phyloP scores from a whole-genome alignment of 2,329 filamentous ascomycete genomes.

The Apiospora marii region DNA sequence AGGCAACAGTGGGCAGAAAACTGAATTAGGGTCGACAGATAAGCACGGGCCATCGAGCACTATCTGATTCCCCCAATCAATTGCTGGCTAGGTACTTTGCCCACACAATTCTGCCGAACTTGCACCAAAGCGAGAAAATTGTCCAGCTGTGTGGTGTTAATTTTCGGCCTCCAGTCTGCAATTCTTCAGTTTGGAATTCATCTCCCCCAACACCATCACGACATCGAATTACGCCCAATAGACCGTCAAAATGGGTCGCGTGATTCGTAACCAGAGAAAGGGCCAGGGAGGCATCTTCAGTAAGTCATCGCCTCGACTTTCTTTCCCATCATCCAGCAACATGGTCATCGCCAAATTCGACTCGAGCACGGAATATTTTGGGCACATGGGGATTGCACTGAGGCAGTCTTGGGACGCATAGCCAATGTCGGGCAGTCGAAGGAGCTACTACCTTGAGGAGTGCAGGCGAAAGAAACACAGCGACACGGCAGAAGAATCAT shows the following conservation, averaged over 20 bases:
- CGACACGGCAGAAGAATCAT: not conserved
- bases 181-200: slow-evolving; percentile 18
- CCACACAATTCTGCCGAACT: slow-evolving; percentile 15
- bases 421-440: not conserved
- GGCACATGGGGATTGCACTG: not conserved
- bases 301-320: slow-evolving; percentile 36
- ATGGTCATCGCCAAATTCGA: slow-evolving; percentile 22
- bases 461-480: not conserved
- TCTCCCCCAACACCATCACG: slow-evolving; percentile 20
- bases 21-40: slow-evolving; percentile 21
- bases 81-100: slow-evolving; percentile 5
- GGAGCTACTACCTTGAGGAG: not conserved
- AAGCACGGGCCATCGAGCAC: slow-evolving; percentile 4
- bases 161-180: slow-evolving; percentile 21
- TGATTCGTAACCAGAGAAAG: slow-evolving; percentile 45
- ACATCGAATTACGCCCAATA: slow-evolving; percentile 17
- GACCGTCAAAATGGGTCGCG: slow-evolving; percentile 47
- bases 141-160: slow-evolving; percentile 21
- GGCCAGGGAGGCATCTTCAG: slow-evolving; percentile 46
- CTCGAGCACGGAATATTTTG: not conserved
- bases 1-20: slow-evolving; percentile 9
- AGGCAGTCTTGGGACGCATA: not conserved
- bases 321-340: slow-evolving; percentile 23
- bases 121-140: slow-evolving; percentile 21
- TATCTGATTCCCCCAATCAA: slow-evolving; percentile 16